Evolutionary conservation across 805 yeast species (phyloP).

Genomic region (Barnettozyma vustinii): DNA sequence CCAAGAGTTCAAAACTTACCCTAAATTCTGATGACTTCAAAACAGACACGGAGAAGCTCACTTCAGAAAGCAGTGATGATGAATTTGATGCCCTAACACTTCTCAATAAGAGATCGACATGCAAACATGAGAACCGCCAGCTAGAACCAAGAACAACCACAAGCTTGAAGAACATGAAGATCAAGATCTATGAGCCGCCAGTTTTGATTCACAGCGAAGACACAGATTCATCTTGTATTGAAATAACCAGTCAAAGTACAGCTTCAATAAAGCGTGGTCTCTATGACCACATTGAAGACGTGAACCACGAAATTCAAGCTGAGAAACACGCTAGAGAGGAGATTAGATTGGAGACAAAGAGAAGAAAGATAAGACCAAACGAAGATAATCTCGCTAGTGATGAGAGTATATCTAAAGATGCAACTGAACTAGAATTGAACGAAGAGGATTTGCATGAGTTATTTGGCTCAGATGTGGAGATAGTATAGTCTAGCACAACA

Average conservation of each 20-base stretch:
- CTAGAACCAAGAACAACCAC: not conserved
- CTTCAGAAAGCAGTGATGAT: not conserved
- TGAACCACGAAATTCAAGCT: conserved; percentile 12
- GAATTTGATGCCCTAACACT: not conserved
- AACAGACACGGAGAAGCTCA: not conserved
- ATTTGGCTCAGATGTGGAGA: conserved; percentile 23
- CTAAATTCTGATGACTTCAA: not conserved
- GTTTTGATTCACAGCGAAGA: not conserved
- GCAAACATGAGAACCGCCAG: no score
- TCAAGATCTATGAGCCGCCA: conserved; percentile 1
- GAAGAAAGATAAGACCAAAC: not conserved
- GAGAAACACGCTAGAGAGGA: conserved; percentile 5
- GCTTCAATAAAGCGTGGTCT: not conserved
- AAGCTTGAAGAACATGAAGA: not conserved
- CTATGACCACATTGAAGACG: conserved; percentile 13
- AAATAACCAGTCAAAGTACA: not conserved
- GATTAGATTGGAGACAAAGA: not conserved
- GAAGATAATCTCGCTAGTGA: not conserved
- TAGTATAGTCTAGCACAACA: conserved; percentile 9
- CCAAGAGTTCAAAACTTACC: not conserved
- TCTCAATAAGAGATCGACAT: not conserved
- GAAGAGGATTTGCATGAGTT: conserved; percentile 12
- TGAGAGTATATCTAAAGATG: not conserved
- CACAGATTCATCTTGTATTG: not conserved
- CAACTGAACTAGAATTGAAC: not conserved